Percentiles rank a stretch among this genome's conserved stretches.
phyloP scores from a whole-genome alignment of 2,329 filamentous ascomycete species.

The Aspergillus chevalieri region DNA sequence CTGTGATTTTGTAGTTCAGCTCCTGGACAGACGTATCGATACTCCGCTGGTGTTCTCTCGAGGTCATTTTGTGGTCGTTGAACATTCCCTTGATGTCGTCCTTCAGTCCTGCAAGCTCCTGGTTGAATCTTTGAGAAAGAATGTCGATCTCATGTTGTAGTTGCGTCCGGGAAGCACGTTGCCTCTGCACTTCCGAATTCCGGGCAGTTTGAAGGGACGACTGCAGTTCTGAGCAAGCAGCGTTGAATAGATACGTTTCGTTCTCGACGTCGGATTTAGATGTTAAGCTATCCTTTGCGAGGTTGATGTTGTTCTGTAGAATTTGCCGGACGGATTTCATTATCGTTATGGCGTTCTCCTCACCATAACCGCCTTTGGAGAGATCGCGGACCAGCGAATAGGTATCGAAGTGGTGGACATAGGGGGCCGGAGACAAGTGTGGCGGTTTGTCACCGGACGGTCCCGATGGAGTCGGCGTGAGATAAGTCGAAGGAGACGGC shows the following conservation, averaged over 20 bases:
- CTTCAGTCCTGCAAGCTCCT: conserved; percentile 74
- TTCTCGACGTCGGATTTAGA: conserved; percentile 93
- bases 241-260: conserved; percentile 87
- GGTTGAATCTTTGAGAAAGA: conserved; percentile 72
- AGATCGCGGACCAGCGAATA: conserved; percentile 83
- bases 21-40: conserved; percentile 88
- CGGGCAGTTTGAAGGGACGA: conserved; percentile 78
- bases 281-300: conserved; percentile 73
- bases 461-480: conserved; percentile 21
- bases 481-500: conserved; percentile 33
- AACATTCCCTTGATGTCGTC: conserved; percentile 95
- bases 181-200: conserved; percentile 69
- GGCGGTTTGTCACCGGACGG: conserved; percentile 48
- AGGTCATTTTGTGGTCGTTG: conserved; percentile 89
- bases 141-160: conserved; percentile 96
- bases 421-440: conserved; percentile 63
- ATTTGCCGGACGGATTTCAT: conserved; percentile 88
- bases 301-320: conserved; percentile 70
- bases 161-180: conserved; percentile 74
- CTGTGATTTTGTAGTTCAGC: conserved; percentile 93
- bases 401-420: conserved; percentile 95
- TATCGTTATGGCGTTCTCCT: conserved; percentile 68
- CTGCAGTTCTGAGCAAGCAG: conserved; percentile 84
- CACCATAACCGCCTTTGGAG: conserved; percentile 62
- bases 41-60: conserved; percentile 77